Base-by-base conservation (phyloP, 345 rosid species). In the Dimocarpus longan region DNA sequence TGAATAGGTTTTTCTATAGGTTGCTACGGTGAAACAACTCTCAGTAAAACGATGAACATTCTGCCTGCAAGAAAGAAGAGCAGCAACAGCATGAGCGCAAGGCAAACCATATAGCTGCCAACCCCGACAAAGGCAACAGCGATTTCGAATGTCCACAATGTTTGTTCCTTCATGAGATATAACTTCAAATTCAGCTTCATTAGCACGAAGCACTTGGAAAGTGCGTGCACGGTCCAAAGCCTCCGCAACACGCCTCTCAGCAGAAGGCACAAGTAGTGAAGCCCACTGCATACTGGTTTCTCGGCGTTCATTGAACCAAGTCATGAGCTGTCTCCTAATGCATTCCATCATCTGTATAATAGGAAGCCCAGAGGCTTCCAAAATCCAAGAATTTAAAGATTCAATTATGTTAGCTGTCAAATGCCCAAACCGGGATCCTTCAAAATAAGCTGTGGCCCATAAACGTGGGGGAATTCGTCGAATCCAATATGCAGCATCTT, bases 281-380 rank as follows among this genome's bases (percentile, higher is more conserved):
- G 94, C 90, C 99, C 98, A 96, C 56, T 96, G 97, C 97, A 94
- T 89, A 65, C 98, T 93, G 62, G 91, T 87, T 81, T 96, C 99
- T 0, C 97, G 90, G 48, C 97, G 92, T 76, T 94, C 98, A 22
- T 93, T 96, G 86, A 96, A 96, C 98, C 99, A 96, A 65, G 95
- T 93, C 98, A 96, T 96, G 16, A 96, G 90, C 85, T 96, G 98
- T 85, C 99, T 90, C 86, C 98, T 88, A 73, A 96, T 94, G 83
- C 97, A 94, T 81, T 94, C 98, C 97, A 94, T 93, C 99, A 96
- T 96, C 91, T 94, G 98, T 77, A 96, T 91, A 24, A 96, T 91
- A 0, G 99, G 99, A 85, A 93, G 99, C 26, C 99, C 98, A 1
- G 97, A 92, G 19, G 99, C 99, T 82, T 96, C 99, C 16, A 87